These are phyloP conservation scores for Beta vulgaris DNA, from an alignment of 148 eudicot species.

Conservation along the genomic window DNA sequence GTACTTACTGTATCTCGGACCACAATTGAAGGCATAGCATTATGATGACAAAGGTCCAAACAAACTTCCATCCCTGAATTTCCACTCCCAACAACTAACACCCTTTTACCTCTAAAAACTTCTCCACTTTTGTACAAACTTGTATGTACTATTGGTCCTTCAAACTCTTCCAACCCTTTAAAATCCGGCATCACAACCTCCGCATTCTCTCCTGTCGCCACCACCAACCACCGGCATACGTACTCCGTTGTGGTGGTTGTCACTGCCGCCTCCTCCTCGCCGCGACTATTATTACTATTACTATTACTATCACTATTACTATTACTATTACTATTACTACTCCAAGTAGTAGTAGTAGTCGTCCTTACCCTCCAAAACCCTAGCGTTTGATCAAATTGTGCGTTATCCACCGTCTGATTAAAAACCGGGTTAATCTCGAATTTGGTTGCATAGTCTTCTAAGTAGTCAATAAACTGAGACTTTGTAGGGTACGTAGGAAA, in stretches of 20 bases:
- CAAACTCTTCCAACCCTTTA: slow-evolving; percentile 51
- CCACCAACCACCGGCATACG: slow-evolving; percentile 62
- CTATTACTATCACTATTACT: neutral
- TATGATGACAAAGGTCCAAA: slow-evolving; percentile 72
- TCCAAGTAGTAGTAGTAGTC: neutral
- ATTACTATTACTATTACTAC: neutral
- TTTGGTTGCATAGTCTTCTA: slow-evolving; percentile 45
- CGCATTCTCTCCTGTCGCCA: slow-evolving; percentile 94
- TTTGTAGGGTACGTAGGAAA: slow-evolving; percentile 65
- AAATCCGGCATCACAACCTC: slow-evolving; percentile 66
- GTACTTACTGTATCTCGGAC: slow-evolving; percentile 73
- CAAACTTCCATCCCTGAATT: slow-evolving; percentile 94
- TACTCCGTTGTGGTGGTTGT: slow-evolving; percentile 35
- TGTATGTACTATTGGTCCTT: slow-evolving; percentile 53
- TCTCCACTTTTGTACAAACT: slow-evolving; percentile 65
- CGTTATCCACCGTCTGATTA: slow-evolving; percentile 37
- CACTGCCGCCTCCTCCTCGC: slow-evolving; percentile 11
- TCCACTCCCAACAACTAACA: slow-evolving; percentile 88
- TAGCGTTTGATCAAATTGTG: slow-evolving; percentile 42
- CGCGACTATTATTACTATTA: neutral
- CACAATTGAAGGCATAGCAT: slow-evolving; percentile 69
- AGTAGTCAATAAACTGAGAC: slow-evolving; percentile 47
- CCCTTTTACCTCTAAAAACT: slow-evolving; percentile 51
- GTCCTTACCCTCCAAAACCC: slow-evolving; percentile 59
- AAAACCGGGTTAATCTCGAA: slow-evolving; percentile 51